A percentile compares a stretch with the other conserved stretches of the same genome.
phyloP scores from a whole-genome alignment of 2,329 filamentous ascomycete species.

The Rutstroemia sp. region DNA sequence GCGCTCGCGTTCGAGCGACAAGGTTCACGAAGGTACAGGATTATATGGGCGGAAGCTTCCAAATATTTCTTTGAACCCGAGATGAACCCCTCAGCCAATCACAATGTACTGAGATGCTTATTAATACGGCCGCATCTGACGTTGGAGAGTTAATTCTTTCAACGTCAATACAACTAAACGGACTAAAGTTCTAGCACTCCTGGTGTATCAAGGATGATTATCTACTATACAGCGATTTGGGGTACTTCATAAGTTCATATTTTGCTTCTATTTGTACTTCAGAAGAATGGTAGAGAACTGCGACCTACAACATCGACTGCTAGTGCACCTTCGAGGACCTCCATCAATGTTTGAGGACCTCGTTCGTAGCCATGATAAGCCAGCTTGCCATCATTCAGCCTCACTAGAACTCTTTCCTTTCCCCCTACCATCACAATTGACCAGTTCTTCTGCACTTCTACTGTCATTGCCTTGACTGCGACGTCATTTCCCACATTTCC shows the following conservation, averaged over 20 bases:
- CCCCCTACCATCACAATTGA: neutral
- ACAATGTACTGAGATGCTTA: no score
- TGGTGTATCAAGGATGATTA: no score
- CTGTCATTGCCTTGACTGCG: slow-evolving; percentile 1
- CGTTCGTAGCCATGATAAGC: neutral
- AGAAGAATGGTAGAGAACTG: no score
- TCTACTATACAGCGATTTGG: no score
- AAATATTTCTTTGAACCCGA: slow-evolving; percentile 2
- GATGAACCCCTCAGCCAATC: no score
- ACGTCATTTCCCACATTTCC: slow-evolving; percentile 4
- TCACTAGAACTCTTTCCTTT: neutral
- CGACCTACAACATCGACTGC: no score
- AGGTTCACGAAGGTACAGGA: neutral
- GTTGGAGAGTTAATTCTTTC: no score
- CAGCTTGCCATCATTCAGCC: neutral
- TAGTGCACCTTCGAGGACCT: neutral
- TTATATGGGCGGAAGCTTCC: neutral
- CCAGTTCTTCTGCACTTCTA: slow-evolving; percentile 6
- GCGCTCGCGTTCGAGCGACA: slow-evolving; percentile 16
- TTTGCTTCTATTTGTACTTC: no score
- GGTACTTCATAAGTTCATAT: no score
- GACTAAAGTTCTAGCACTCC: no score
- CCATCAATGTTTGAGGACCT: neutral
- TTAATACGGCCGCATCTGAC: no score
- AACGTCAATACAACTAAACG: no score